Percentiles rank a stretch among this genome's conserved stretches.
These are phyloP conservation scores for Ophiocordyceps camponoti-saundersi DNA, from an alignment of 2,329 filamentous ascomycete genomes.

Conservation along the genomic window DNA sequence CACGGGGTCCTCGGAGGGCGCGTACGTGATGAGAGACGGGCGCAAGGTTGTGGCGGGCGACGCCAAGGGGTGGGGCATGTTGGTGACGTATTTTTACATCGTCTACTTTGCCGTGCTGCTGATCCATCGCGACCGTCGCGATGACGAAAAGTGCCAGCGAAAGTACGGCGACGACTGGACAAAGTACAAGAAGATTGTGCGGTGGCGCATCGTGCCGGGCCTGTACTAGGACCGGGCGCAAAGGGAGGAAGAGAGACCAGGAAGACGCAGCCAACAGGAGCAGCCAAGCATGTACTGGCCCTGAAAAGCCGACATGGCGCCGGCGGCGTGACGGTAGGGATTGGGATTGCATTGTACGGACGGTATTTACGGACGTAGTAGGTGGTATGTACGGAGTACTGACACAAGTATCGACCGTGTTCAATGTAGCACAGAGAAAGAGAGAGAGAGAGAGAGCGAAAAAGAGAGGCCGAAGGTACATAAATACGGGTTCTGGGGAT, in stretches of 20 bases:
- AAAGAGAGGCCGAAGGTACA: too few relatives aligned
- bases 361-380: too few relatives aligned
- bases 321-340: too few relatives aligned
- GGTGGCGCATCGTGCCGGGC: slow-evolving; percentile 67
- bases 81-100: slow-evolving; percentile 89
- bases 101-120: slow-evolving; percentile 80
- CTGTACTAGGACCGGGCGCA: slow-evolving; percentile 42
- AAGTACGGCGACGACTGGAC: slow-evolving; percentile 95
- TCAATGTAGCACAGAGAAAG: too few relatives aligned
- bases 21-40: slow-evolving; percentile 40
- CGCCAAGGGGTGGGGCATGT: slow-evolving; percentile 66
- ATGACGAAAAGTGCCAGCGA: slow-evolving; percentile 76
- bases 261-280: too few relatives aligned
- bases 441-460: too few relatives aligned
- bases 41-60: slow-evolving; percentile 53
- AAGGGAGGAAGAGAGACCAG: neutral
- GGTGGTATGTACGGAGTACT: too few relatives aligned
- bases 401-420: too few relatives aligned
- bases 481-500: too few relatives aligned
- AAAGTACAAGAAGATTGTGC: slow-evolving; percentile 68
- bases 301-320: neutral
- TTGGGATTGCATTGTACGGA: too few relatives aligned
- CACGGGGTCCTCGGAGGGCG: slow-evolving; percentile 25
- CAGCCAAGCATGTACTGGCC: neutral
- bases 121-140: slow-evolving; percentile 69